Evolutionary conservation across 768 basidiomycete species (phyloP).

Genomic region (Mycena crocata): DNA sequence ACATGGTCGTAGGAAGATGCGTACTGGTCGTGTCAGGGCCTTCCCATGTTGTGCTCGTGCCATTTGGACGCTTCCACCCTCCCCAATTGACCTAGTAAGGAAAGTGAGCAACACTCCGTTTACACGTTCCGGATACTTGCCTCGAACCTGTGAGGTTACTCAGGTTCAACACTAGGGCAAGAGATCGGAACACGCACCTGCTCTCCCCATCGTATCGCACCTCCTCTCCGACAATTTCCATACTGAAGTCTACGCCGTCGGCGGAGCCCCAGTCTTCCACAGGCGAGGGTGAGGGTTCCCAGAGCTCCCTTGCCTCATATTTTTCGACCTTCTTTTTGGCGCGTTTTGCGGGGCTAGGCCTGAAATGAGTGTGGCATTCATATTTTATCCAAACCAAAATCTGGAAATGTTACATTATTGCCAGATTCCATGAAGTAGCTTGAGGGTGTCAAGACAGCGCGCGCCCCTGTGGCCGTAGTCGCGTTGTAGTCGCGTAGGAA

Average conservation of each 20-base stretch:
- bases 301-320: constrained; percentile 7
- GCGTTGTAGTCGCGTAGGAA: no score
- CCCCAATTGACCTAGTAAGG: constrained; percentile 13
- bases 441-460: no score
- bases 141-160: constrained; percentile 18
- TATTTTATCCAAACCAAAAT: background rate
- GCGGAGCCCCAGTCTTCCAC: constrained; percentile 14
- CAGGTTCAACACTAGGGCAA: no score
- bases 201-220: constrained; percentile 7
- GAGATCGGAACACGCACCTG: constrained; percentile 8
- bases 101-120: background rate
- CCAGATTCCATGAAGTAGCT: no score
- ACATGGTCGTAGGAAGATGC: constrained; percentile 7
- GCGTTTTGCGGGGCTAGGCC: background rate
- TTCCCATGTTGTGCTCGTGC: constrained; percentile 28
- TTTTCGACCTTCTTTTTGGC: background rate
- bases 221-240: constrained; percentile 23
- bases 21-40: background rate
- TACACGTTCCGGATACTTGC: background rate
- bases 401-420: no score
- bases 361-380: background rate
- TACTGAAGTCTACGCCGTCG: background rate
- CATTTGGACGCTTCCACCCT: constrained; percentile 22
- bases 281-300: constrained; percentile 19
- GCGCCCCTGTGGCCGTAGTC: no score